Percentiles rank a stretch among this genome's conserved stretches.
Conservation (phyloP, 257 asterid species). For the Solanum piurae region DNA sequence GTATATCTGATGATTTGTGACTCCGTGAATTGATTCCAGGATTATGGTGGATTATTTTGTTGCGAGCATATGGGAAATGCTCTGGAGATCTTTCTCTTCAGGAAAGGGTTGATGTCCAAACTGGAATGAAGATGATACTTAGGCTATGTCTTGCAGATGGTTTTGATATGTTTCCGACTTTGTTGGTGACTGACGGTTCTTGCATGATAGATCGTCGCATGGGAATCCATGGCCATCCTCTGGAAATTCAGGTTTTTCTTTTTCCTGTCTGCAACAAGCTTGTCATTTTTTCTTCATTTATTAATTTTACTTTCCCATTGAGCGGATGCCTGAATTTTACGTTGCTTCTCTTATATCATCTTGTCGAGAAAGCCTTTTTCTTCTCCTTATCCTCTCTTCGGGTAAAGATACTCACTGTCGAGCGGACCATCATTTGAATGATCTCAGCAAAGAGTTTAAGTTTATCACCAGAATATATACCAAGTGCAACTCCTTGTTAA, state of each 20-base stretch:
- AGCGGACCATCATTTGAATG: not conserved
- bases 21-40: slow-evolving; percentile 24
- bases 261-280: not conserved
- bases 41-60: slow-evolving; percentile 76
- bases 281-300: not conserved
- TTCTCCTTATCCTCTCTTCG: not conserved
- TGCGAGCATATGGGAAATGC: slow-evolving; percentile 78
- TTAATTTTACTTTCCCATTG: not conserved
- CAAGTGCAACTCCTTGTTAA: not conserved
- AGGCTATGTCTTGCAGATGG: slow-evolving; percentile 76
- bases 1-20: not conserved
- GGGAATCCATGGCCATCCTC: slow-evolving; percentile 89
- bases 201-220: slow-evolving; percentile 90
- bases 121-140: slow-evolving; percentile 67
- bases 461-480: not conserved
- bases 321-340: not conserved
- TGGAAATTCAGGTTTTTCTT: slow-evolving; percentile 60
- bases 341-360: not conserved
- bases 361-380: not conserved
- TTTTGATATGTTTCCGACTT: slow-evolving; percentile 77
- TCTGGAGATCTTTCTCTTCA: slow-evolving; percentile 70
- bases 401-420: not conserved
- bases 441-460: not conserved
- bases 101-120: slow-evolving; percentile 70
- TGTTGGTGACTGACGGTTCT: slow-evolving; percentile 70